Evolutionary conservation across 2,329 filamentous ascomycete species (phyloP).

Genomic region (Fusarium brachygibbosum): DNA sequence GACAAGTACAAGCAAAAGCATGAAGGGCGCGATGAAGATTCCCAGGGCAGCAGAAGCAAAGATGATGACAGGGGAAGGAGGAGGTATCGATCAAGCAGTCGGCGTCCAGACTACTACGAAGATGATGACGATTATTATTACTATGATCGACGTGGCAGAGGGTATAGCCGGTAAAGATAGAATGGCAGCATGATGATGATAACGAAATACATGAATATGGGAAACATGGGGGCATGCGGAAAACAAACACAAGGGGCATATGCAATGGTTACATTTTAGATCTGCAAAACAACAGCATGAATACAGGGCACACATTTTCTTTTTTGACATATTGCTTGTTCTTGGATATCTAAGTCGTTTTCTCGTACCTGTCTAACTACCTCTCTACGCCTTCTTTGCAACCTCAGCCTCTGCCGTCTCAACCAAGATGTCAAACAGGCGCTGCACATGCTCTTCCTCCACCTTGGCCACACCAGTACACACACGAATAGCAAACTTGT

Average conservation of each 20-base stretch:
- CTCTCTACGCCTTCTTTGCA: conserved; percentile 16
- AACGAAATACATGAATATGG: conserved; percentile 8
- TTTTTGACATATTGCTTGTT: neutral
- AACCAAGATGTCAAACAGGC: conserved; percentile 81
- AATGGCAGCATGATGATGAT: conserved; percentile 5
- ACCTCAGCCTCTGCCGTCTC: conserved; percentile 65
- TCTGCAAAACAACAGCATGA: neutral
- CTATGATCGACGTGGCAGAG: conserved; percentile 17
- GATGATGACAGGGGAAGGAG: conserved; percentile 36
- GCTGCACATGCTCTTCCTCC: conserved; percentile 79
- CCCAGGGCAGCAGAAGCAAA: conserved; percentile 1
- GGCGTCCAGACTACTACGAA: conserved; percentile 15
- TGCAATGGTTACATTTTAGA: conserved; percentile 3
- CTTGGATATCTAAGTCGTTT: neutral
- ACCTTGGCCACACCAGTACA: conserved; percentile 77
- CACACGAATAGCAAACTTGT: conserved; percentile 83
- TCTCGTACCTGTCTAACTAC: neutral
- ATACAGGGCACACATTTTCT: neutral
- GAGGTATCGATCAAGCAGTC: conserved; percentile 27
- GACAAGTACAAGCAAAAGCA: conserved; percentile 32
- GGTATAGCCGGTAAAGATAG: conserved; percentile 23
- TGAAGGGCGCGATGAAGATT: conserved; percentile 14
- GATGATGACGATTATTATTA: conserved; percentile 22
- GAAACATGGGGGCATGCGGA: neutral
- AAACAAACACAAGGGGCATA: conserved; percentile 5